These are phyloP conservation scores for Aspergillus sp. DNA, from an alignment of 2,329 filamentous ascomycete genomes.

Conservation along the genomic window DNA sequence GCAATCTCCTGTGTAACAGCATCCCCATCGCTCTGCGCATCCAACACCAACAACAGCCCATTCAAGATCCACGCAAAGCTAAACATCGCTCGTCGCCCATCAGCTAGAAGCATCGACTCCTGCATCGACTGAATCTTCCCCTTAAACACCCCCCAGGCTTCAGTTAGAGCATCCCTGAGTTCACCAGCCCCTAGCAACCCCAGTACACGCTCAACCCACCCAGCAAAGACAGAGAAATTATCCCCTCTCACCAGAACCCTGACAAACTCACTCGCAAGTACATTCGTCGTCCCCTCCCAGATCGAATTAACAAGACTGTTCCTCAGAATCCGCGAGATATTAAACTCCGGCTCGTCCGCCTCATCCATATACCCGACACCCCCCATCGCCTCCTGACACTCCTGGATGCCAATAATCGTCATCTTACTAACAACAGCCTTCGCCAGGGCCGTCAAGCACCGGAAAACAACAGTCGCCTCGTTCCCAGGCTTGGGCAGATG, in stretches of 20 bases:
- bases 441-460: constrained; percentile 29
- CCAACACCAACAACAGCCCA: constrained; percentile 37
- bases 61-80: constrained; percentile 38
- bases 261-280: constrained; percentile 50
- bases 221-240: not conserved
- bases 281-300: constrained; percentile 73
- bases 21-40: constrained; percentile 36
- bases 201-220: constrained; percentile 6
- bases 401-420: constrained; percentile 31
- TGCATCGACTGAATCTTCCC: not conserved
- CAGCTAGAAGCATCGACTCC: constrained; percentile 17
- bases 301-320: constrained; percentile 60
- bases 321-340: constrained; percentile 65
- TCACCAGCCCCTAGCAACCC: not conserved
- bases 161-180: not conserved
- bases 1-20: constrained; percentile 34
- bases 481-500: constrained; percentile 30
- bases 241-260: not conserved
- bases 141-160: not conserved
- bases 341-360: constrained; percentile 58
- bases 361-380: constrained; percentile 43
- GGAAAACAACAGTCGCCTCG: constrained; percentile 28
- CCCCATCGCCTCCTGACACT: constrained; percentile 40
- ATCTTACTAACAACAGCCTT: constrained; percentile 40
- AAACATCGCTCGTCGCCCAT: constrained; percentile 33